These are phyloP conservation scores for Aspergillus wentii DNA, from an alignment of 495 filamentous ascomycete species.

Conservation along the genomic window DNA sequence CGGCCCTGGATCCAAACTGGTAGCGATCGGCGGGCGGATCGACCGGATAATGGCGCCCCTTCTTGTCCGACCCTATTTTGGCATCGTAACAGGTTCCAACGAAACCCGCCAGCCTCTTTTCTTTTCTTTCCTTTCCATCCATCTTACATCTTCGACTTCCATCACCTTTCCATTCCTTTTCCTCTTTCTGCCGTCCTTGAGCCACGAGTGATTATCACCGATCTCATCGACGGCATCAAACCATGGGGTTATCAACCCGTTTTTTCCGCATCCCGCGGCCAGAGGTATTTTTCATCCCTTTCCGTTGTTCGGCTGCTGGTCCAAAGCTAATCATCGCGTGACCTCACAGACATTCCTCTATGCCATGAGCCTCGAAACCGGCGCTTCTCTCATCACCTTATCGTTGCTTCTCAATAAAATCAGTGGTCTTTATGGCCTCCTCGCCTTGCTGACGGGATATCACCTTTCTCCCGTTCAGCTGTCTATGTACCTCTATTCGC, in stretches of 20 bases:
- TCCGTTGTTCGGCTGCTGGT: conserved; percentile 8
- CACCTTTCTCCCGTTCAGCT: conserved; percentile 64
- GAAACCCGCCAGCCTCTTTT: conserved; percentile 20
- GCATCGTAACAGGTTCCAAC: conserved; percentile 8
- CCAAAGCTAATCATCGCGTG: conserved; percentile 18
- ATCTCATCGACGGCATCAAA: conserved; percentile 11
- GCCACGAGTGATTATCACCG: background rate
- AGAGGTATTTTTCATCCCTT: conserved; percentile 44
- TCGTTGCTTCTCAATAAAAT: conserved; percentile 82
- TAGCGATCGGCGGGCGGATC: conserved; percentile 21
- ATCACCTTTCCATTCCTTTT: conserved; percentile 12
- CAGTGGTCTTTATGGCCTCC: conserved; percentile 81
- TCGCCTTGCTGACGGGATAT: conserved; percentile 75
- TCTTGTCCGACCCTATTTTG: conserved; percentile 12
- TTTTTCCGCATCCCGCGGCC: conserved; percentile 56
- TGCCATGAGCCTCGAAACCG: conserved; percentile 78
- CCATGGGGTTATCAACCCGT: conserved; percentile 45
- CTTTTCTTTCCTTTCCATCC: conserved; percentile 7
- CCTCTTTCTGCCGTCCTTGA: conserved; percentile 11
- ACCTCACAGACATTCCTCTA: conserved; percentile 68
- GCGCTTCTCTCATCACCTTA: conserved; percentile 73
- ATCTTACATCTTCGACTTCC: background rate
- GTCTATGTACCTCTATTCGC: conserved; percentile 81
- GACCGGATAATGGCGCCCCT: conserved; percentile 18
- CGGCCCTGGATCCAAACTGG: too few species aligned